Base-by-base conservation (phyloP, 1,284 basidiomycete genomes). In the Entoloma clypeatum region DNA sequence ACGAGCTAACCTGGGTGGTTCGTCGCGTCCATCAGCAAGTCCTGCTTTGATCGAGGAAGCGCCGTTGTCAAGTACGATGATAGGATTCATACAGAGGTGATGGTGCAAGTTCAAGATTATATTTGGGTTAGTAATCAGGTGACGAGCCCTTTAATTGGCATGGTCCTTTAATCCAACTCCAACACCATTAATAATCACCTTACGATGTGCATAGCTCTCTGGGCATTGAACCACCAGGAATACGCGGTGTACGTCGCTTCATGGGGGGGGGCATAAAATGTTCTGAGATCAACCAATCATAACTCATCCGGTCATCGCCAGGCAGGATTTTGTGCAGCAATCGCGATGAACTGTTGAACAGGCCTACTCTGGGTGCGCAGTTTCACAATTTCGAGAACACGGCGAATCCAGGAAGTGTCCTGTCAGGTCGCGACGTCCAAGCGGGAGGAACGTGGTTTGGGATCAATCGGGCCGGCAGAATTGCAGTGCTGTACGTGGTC, bases 21-120 rank as follows among this genome's bases (percentile, higher is more conserved):
- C 57, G 43, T 59, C 55, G 51, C 52, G 46, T 41, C 62, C 59
- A 39, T 70, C 63, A 11, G 76, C 58, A n/a, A 71, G 34, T 1
- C 87, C 85, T 7, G 77, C 75, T 59, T 94, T 95, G 62, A 94
- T 81, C 2, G 76, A 77, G 40, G 75, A 79, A 7, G 79, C 92
- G 30, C 92, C 92, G 62, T 94, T 95, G 59, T 94, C 92, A 30
- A 93, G 71, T 7, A 93, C 71, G 44, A 92, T 67, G 11, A 79
- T 69, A 3, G 71, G 61, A 29, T 62, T 50, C 26, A 63, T 56
- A 23, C 19, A 32, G 29, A 13, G 21, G 22, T 7, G 7, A 25
- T 26, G n/a, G 31, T 41, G 23, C 18, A 31, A 41, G 30, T 25
- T 22, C 7, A 8, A n/a, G 23, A 25, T 10, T 3, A 16, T 22